phyloP scores from a whole-genome alignment of 495 filamentous ascomycete genomes.

The Aspergillus panamensis region DNA sequence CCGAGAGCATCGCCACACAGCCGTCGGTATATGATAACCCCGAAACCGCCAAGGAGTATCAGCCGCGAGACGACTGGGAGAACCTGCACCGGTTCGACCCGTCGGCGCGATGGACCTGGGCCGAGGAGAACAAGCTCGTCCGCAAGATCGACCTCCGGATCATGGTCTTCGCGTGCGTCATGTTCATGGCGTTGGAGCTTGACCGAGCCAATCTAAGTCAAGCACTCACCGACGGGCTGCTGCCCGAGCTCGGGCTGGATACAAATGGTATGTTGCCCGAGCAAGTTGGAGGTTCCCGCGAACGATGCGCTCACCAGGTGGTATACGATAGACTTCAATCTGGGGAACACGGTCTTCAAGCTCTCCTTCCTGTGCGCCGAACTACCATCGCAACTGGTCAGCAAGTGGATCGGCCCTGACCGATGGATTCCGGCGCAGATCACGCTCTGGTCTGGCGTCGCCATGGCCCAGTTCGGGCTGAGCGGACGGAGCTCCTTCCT shows the following conservation, averaged over 20 bases:
- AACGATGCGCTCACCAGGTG: neutral
- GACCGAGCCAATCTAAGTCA: constrained; percentile 13
- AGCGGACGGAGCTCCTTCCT: constrained; percentile 59
- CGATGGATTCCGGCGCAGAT: constrained; percentile 77
- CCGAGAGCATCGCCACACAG: constrained; percentile 55
- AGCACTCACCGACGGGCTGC: neutral
- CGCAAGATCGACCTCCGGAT: constrained; percentile 50
- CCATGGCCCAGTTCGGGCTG: constrained; percentile 58
- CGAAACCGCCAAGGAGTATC: constrained; percentile 47
- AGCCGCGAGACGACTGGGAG: constrained; percentile 50
- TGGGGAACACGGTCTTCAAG: constrained; percentile 18
- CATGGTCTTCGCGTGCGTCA: constrained; percentile 51
- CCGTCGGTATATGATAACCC: constrained; percentile 51
- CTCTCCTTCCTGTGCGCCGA: constrained; percentile 57
- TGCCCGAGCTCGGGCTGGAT: neutral
- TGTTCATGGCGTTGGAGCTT: constrained; percentile 22
- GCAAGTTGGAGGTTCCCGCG: neutral
- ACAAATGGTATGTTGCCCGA: constrained; percentile 1
- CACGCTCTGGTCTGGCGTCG: constrained; percentile 66
- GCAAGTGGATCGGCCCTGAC: constrained; percentile 68
- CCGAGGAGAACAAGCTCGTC: constrained; percentile 38
- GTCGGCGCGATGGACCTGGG: constrained; percentile 48
- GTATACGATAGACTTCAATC: neutral
- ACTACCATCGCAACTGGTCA: constrained; percentile 63
- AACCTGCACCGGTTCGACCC: constrained; percentile 53